Conservation (phyloP, 2,329 filamentous ascomycete species). For the Hymenoscyphus fructigenus region DNA sequence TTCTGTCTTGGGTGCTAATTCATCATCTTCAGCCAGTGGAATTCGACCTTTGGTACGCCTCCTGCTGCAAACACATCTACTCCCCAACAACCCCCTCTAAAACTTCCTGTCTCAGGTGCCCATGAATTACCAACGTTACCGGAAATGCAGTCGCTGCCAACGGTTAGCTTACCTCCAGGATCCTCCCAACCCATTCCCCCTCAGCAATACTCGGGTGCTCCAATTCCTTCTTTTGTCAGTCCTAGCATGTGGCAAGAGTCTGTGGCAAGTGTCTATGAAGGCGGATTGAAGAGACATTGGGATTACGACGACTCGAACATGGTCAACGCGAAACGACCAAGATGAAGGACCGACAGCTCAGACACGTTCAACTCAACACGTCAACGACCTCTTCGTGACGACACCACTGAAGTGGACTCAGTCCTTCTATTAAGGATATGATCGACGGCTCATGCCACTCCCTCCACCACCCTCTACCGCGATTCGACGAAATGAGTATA, state of each 20-base stretch:
- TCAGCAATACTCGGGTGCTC: slow-evolving; percentile 52
- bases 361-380: background rate
- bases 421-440: background rate
- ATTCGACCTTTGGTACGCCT: slow-evolving; percentile 78
- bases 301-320: slow-evolving; percentile 41
- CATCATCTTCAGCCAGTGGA: slow-evolving; percentile 73
- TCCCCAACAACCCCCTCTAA: slow-evolving; percentile 39
- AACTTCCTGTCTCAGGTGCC: slow-evolving; percentile 36
- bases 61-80: slow-evolving; percentile 36
- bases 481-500: background rate
- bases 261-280: slow-evolving; percentile 67
- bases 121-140: slow-evolving; percentile 49
- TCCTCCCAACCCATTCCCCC: slow-evolving; percentile 47
- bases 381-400: background rate
- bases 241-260: slow-evolving; percentile 74
- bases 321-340: slow-evolving; percentile 28
- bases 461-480: background rate
- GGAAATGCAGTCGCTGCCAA: slow-evolving; percentile 51
- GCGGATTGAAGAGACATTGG: slow-evolving; percentile 62
- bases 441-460: background rate
- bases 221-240: slow-evolving; percentile 61
- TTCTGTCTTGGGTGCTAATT: slow-evolving; percentile 19
- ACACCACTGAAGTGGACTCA: background rate
- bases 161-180: slow-evolving; percentile 44
- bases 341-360: slow-evolving; percentile 21